phyloP scores from a whole-genome alignment of 23 red algal species.

The Gracilaria vermiculophylla region DNA sequence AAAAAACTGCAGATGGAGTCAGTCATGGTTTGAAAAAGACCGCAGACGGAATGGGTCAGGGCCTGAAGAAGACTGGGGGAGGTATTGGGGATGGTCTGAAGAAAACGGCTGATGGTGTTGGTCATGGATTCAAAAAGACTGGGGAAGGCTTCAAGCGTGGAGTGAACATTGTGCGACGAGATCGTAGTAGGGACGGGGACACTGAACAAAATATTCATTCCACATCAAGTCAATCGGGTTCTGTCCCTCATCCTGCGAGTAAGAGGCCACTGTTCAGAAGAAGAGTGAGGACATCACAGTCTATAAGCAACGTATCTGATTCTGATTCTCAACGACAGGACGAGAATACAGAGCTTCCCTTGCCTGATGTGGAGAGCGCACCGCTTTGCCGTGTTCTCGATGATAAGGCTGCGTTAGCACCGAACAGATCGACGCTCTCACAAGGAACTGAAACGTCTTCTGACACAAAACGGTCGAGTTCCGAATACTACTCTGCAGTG shows the following conservation, averaged over 20 bases:
- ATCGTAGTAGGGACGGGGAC: conserved; percentile 6
- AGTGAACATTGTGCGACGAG: conserved; percentile 25
- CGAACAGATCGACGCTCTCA: background rate
- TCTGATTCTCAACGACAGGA: background rate
- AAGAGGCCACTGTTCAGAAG: conserved; percentile 36
- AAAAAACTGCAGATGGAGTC: conserved; percentile 34
- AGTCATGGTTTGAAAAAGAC: conserved; percentile 36
- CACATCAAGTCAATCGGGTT: conserved; percentile 29
- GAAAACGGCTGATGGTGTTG: conserved; percentile 25
- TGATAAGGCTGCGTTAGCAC: background rate
- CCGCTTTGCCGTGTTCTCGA: background rate
- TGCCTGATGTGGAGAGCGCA: background rate
- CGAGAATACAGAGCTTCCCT: background rate
- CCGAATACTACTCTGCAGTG: conserved; percentile 30
- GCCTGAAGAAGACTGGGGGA: conserved; percentile 24
- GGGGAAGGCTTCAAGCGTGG: conserved; percentile 17
- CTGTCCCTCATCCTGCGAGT: background rate
- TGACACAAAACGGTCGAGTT: background rate
- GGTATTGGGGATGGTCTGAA: conserved; percentile 10
- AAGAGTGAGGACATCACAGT: conserved; percentile 13
- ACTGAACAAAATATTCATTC: conserved; percentile 26
- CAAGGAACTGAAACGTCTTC: background rate
- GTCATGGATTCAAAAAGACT: conserved; percentile 4
- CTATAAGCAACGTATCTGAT: background rate
- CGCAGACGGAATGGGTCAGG: conserved; percentile 19